A percentile compares a stretch with the other conserved stretches of the same genome.
Evolutionary conservation across 768 basidiomycete species (phyloP).

Genomic region (Rickenella mellea): DNA sequence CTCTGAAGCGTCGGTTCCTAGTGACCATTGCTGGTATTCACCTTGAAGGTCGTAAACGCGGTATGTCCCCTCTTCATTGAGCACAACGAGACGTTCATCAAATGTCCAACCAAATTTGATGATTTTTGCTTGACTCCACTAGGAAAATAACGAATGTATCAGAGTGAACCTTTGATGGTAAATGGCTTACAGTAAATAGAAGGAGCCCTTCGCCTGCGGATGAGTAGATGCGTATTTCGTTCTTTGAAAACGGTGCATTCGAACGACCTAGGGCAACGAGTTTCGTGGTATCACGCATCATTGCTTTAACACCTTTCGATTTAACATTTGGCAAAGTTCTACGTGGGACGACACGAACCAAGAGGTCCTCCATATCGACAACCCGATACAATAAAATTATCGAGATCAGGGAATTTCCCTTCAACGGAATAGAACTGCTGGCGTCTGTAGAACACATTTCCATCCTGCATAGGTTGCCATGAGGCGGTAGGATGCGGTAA

Average conservation of each 20-base stretch:
- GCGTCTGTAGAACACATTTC: constrained; percentile 78
- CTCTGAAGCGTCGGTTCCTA: constrained; percentile 76
- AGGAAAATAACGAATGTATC: constrained; percentile 6
- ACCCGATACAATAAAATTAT: constrained; percentile 71
- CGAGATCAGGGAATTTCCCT: constrained; percentile 69
- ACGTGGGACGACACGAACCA: too few relatives aligned
- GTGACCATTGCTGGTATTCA: constrained; percentile 76
- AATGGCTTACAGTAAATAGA: constrained; percentile 60
- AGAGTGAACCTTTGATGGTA: neutral
- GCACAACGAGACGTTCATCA: constrained; percentile 73
- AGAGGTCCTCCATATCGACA: constrained; percentile 85
- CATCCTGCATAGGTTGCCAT: constrained; percentile 90
- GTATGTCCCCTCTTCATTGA: constrained; percentile 91
- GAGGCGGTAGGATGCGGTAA: constrained; percentile 64
- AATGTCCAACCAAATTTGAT: constrained; percentile 75
- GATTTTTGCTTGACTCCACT: constrained; percentile 91
- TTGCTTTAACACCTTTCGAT: constrained; percentile 37
- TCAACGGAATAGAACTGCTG: constrained; percentile 77
- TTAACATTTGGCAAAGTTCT: neutral
- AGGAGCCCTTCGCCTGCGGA: constrained; percentile 69
- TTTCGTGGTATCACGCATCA: constrained; percentile 81
- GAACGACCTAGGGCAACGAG: constrained; percentile 60
- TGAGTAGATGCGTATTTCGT: constrained; percentile 84
- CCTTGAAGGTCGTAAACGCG: constrained; percentile 82
- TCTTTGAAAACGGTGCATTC: constrained; percentile 49